Percentiles rank a stretch among this genome's conserved stretches.
Conservation (phyloP, 2,329 filamentous ascomycete genomes). For the Neofusicoccum parvum region DNA sequence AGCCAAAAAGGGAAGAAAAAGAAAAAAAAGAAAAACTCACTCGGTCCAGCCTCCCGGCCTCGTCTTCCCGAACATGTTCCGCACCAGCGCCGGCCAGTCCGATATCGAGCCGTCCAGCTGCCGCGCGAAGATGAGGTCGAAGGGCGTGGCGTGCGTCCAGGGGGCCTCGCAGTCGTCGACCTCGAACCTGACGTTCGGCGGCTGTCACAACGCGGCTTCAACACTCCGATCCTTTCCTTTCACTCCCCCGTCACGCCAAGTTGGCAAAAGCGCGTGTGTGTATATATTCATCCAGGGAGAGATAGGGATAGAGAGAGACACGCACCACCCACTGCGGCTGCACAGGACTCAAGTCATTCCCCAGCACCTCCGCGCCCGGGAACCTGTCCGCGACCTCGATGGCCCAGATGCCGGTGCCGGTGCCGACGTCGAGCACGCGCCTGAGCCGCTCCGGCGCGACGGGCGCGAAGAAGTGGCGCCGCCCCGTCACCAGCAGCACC, state of each 20-base stretch:
- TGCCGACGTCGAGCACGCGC: conserved; percentile 31
- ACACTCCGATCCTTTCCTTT: too few species aligned
- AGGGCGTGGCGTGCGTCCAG: conserved; percentile 56
- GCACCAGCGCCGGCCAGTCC: conserved; percentile 55
- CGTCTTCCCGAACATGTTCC: conserved; percentile 38
- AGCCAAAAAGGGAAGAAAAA: neutral
- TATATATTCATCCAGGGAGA: too few species aligned
- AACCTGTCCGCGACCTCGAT: conserved; percentile 26
- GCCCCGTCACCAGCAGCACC: conserved; percentile 30
- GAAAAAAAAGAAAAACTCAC: conserved; percentile 1
- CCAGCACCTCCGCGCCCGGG: conserved; percentile 22
- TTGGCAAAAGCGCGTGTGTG: too few species aligned
- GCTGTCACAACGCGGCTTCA: conserved; percentile 28
- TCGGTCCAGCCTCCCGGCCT: conserved; percentile 54
- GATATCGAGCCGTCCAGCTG: conserved; percentile 55
- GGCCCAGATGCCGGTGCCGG: conserved; percentile 36
- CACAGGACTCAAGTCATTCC: conserved; percentile 52
- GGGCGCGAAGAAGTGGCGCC: conserved; percentile 29
- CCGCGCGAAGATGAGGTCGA: conserved; percentile 60
- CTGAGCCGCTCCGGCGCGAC: neutral
- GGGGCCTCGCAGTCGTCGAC: conserved; percentile 64
- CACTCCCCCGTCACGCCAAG: too few species aligned
- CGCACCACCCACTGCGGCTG: conserved; percentile 42
- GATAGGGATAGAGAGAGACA: neutral
- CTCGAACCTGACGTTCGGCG: conserved; percentile 63